Base-by-base conservation (phyloP, 2,329 filamentous ascomycete species). In the Colletotrichum sansevieriae region DNA sequence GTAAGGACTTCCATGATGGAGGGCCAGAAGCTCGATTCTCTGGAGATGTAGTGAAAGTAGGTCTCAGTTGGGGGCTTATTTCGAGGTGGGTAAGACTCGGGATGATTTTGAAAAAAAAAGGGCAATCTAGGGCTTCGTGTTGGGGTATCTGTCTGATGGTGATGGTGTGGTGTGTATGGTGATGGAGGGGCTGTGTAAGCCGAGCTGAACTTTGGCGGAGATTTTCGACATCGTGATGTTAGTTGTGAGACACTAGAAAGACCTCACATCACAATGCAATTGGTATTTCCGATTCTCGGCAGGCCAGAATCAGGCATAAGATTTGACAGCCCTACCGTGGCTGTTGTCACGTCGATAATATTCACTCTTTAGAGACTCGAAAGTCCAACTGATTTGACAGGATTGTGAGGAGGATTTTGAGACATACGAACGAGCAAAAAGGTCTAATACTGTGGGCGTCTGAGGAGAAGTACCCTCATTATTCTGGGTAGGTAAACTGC, bases 31-130 rank as follows among this genome's bases (percentile, higher is more conserved):
- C 13, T 3, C 8, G 15, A 18, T 12, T 20, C 20, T 5, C 44
- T 33, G 46, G 46, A n/a, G 15, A 59, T 7, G 15, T 10, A 12
- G 15, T 35, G 11, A n/a, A 29, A 13, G 11, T 18, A 20, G 44
- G 46, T 55, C 60, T 65, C 35, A 22, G 55, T 5, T 22, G 4
- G 20, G n/a, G 15, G 11, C 18, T 37, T 60, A 11, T 37, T 7
- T 22, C 35, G 63, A 39, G 22, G 22, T 33, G 13, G 20, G 47
- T 68, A 56, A 68, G 65, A 41, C 11, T 46, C 54, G 52, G 62
- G 4, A 10, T 12, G 15, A 35, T 49, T 37, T 3, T 1, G 22
- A 18, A 18, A n/a, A 22, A 25, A 65, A 54, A 20, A 43, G 46
- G 10, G 39, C 4, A 4, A 22, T 22, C 22, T 22, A 22, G 22